Evolutionary conservation across 1,139 yeast species (phyloP), one percentile per base, ranked within the genome.

Genomic region (Arxiozyma bovina): DNA sequence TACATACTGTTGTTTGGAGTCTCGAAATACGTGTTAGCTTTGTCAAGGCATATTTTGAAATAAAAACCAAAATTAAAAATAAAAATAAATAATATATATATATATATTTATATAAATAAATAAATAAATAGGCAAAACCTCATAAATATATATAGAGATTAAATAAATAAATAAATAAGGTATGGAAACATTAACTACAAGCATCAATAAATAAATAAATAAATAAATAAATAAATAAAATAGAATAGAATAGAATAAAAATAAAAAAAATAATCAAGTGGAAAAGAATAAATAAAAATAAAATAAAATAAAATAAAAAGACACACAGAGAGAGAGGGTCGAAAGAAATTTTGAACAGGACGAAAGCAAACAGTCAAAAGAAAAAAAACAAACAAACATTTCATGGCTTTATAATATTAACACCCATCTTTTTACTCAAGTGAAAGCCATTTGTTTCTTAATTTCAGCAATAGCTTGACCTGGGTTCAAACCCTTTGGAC

Each of bases 401-500:
- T 4, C 11, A 27, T 7, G 30, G 11, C 8, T 27, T 27, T 27
- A 23, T 27, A 27, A 8, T 11, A 27, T 6, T n/a, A 23, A 23
- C 11, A 27, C 30, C 30, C 30, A 7, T 27, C 11, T n/a, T n/a
- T 6, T n/a, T 4, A 42, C 23, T 43, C 30, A 50, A 85, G 80
- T 51, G 21, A 58, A 54, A 55, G 97, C 94, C 80, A 93, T 82
- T 70, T 83, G 83, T 78, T 89, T 91, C 81, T 94, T 93, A 74
- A 93, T 90, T 76, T 89, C 91, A 61, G 99, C 98, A 75, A 93
- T 94, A 59, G 99, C 99, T 68, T 73, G 78, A 76, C 98, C 99
- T 53, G 99, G 99, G 77, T 94, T 94, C 77, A 94, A 82, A 61
- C 98, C 98, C 82, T 93, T 93, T 66, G 99, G 99, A 79, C 99